Base-by-base conservation (phyloP, 75 land plant genomes). In the Adiantum capillusveneris region DNA sequence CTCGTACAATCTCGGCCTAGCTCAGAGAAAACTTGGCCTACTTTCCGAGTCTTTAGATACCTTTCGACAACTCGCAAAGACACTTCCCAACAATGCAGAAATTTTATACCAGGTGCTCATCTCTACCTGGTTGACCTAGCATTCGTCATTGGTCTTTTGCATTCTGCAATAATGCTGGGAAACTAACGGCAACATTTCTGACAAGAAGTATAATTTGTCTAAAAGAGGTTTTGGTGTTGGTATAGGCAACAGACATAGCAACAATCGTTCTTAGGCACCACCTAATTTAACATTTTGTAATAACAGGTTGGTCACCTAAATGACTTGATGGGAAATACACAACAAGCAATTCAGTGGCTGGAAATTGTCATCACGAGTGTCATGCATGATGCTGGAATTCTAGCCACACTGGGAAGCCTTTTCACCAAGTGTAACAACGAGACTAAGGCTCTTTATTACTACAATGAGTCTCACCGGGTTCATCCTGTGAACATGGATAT, bases 281-380 rank as follows among this genome's bases (percentile, higher is more conserved):
- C 9, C 37, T 34, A 34, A 34, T 34, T 3, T 34, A 3, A 3
- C 9, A 9, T 3, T 5, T 34, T 34, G 37, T 34, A 34, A 5
- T 3, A 29, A 64, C 63, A 73, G 76, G 59, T 73, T 43, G 76
- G 76, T 53, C 65, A 73, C 14, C 44, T 73, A 11, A 54, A 55
- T 57, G 65, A 67, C 12, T 11, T 67, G 31, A 66, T 67, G 65
- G 65, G 65, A 30, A 73, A 67, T 44, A 28, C 53, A 14, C 48
- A 55, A 42, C 70, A 73, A 73, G 71, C 71, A 24, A 73, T 73
- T n/a, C 62, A 73, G 54, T 73, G 70, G 65, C 59, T 73, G 25
- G 71, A 73, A 46, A 60, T 73, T 54, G 70, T 73, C 16, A 59
- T 67, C 29, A 54, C 70, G 16, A 61, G 66, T 25, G 65, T 50